A percentile compares a stretch with the other conserved stretches of the same genome.
Evolutionary conservation across 192 early-diverging fungal genomes (phyloP).

Genomic region (Mortierella alpina): DNA sequence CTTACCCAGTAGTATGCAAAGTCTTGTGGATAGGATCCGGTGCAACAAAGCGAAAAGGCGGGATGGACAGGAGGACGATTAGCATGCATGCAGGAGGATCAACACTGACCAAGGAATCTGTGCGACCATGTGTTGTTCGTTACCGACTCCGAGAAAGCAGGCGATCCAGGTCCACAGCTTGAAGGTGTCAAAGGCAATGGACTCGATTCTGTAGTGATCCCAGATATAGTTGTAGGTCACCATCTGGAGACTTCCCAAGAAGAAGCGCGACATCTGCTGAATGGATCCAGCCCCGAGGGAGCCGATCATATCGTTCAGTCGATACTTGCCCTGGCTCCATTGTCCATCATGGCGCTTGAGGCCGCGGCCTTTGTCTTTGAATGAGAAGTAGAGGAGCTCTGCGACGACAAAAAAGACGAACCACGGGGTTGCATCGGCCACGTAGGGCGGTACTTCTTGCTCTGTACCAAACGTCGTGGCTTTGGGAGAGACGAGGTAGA

Average conservation of each 20-base stretch:
- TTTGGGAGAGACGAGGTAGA: slow-evolving; percentile 64
- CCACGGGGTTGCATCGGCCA: slow-evolving; percentile 61
- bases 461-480: slow-evolving; percentile 48
- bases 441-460: slow-evolving; percentile 64
- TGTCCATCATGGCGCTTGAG: slow-evolving; percentile 44
- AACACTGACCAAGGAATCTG: neutral
- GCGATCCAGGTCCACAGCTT: slow-evolving; percentile 61
- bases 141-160: slow-evolving; percentile 65
- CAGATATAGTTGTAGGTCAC: slow-evolving; percentile 63
- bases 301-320: slow-evolving; percentile 66
- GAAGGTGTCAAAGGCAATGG: slow-evolving; percentile 53
- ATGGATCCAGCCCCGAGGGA: slow-evolving; percentile 62
- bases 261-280: slow-evolving; percentile 65
- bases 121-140: neutral
- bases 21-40: slow-evolving; percentile 8
- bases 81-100: neutral
- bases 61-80: neutral
- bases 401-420: slow-evolving; percentile 60
- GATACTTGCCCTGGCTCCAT: slow-evolving; percentile 55
- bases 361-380: slow-evolving; percentile 44
- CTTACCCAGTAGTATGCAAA: slow-evolving; percentile 52
- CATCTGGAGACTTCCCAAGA: slow-evolving; percentile 57
- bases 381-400: slow-evolving; percentile 45
- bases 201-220: slow-evolving; percentile 56
- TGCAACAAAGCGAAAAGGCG: neutral